phyloP scores from a whole-genome alignment of 495 filamentous ascomycete genomes.

The Penicillium maclennaniae region DNA sequence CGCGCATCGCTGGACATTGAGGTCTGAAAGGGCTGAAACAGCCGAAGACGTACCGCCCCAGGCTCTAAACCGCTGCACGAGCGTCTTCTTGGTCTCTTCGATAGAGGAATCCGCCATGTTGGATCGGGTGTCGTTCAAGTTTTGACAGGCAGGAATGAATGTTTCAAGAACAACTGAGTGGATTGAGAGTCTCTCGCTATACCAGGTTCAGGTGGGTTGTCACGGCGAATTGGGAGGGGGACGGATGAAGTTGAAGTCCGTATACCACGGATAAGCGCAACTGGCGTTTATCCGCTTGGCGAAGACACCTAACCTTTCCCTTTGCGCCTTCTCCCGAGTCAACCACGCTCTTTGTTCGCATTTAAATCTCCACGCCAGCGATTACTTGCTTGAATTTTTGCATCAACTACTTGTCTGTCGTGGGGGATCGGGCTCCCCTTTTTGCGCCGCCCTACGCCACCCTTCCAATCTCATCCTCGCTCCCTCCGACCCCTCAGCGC shows the following conservation, averaged over 20 bases:
- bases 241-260: slow-evolving; percentile 2
- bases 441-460: slow-evolving; percentile 22
- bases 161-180: too few relatives aligned
- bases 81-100: slow-evolving; percentile 44
- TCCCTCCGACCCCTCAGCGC: neutral
- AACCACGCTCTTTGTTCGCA: slow-evolving; percentile 12
- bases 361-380: neutral
- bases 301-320: slow-evolving; percentile 31
- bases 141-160: neutral
- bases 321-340: slow-evolving; percentile 8
- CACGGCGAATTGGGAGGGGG: neutral
- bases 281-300: slow-evolving; percentile 24
- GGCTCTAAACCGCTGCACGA: slow-evolving; percentile 50
- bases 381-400: neutral
- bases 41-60: slow-evolving; percentile 66
- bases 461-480: slow-evolving; percentile 5
- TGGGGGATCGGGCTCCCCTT: slow-evolving; percentile 18
- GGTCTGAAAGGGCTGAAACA: neutral
- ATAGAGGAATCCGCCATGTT: slow-evolving; percentile 30
- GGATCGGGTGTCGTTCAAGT: neutral
- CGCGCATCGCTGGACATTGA: neutral
- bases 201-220: neutral
- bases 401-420: slow-evolving; percentile 4
- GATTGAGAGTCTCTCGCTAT: neutral
- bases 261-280: slow-evolving; percentile 15